Base-by-base conservation (phyloP, 768 basidiomycete genomes). In the Auricularia sp. region DNA sequence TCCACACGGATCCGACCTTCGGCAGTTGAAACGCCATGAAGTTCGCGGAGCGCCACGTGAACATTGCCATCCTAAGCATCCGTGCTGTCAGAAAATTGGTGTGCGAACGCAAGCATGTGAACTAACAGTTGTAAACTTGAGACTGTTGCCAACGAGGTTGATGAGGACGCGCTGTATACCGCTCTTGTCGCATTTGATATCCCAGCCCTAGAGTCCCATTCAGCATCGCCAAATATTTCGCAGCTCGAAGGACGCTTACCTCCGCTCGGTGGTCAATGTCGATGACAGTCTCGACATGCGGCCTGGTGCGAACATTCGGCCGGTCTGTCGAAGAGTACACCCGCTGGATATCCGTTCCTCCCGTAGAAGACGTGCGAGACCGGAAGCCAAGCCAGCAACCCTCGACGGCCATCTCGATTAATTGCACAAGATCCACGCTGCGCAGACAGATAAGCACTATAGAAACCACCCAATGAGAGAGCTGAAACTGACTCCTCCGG, bases 381-480 rank as follows among this genome's bases (percentile, higher is more conserved):
- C 89, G 84, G 70, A 93, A 86, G 13, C 95, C 94, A 54, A 98
- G 90, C 92, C 92, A 97, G 65, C 90, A 94, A 4, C 93, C 92
- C 68, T 97, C 94, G 33, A 94, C 86, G 3, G 91, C 92, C 70
- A 93, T 90, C 75, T 94, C 91, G 24, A 94, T 84, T 2, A 94
- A 81, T 70, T 89, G 86, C 79, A 90, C 84, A 67, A 93, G 73
- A 73, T 94, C 87, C 59, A 90, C 88, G 65, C 83, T 82, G 54
- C n/a, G 24, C 62, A 13, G 21, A 61, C 51, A 21, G 59, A 29
- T 39, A 37, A 29, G 63, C 29, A 29, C 29, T 29, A 29, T 36
- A 35, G 58, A 29, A 8, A 13, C 13, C 8, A 42, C 64, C 62
- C 58, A 21, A 5, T 58, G 21, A 65, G 34, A 42, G 18, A 34